Conservation (phyloP, 129 eudicot species). For the Centaurea solstitialis region DNA sequence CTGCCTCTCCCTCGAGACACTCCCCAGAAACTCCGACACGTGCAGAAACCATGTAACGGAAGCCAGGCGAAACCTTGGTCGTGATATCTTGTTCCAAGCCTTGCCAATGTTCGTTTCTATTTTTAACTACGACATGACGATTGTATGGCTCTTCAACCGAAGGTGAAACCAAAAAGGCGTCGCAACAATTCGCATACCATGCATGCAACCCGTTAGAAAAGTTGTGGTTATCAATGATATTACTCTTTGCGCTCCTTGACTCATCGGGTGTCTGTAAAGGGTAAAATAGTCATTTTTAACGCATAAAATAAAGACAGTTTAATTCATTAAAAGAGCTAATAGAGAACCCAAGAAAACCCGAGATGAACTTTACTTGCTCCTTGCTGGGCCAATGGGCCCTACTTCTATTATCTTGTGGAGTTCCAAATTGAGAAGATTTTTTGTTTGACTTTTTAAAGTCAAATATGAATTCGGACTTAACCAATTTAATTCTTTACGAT, state of each 20-base stretch:
- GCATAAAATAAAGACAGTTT: not conserved
- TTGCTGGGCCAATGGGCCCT: too few species aligned
- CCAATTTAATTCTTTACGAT: too few species aligned
- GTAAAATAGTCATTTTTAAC: constrained; percentile 7
- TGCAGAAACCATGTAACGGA: constrained; percentile 59
- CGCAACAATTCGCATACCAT: constrained; percentile 77
- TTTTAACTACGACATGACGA: constrained; percentile 55
- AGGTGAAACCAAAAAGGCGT: constrained; percentile 53
- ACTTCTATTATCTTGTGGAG: not conserved
- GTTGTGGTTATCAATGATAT: constrained; percentile 74
- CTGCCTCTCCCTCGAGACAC: constrained; percentile 29
- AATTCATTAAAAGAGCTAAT: not conserved
- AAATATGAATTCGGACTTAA: not conserved
- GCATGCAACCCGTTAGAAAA: constrained; percentile 60
- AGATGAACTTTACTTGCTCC: too few species aligned
- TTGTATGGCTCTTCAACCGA: constrained; percentile 31
- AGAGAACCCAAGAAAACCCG: too few species aligned
- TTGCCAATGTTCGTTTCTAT: constrained; percentile 83
- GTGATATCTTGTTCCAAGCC: constrained; percentile 95
- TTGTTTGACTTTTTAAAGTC: constrained; percentile 10
- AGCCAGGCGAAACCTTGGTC: constrained; percentile 48
- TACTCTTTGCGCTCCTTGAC: constrained; percentile 25
- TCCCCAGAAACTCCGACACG: constrained; percentile 69
- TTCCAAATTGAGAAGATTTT: not conserved
- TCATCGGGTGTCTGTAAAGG: constrained; percentile 17